A percentile compares a stretch with the other conserved stretches of the same genome.
Conservation (phyloP, 2,329 filamentous ascomycete species). For the Coleophoma crateriformis region DNA sequence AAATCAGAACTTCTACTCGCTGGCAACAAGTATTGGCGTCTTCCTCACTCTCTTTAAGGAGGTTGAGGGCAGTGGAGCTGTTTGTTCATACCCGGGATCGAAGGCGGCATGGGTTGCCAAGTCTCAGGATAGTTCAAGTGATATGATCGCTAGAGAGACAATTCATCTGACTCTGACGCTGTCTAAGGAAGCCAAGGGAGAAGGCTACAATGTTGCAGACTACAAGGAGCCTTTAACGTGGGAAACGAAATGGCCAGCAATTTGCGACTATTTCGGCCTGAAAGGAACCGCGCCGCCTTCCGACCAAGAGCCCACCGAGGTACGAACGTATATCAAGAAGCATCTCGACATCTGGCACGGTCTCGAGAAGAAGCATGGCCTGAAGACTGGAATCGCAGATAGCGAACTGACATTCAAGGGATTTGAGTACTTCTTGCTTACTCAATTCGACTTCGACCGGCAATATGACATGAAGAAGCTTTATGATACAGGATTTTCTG, state of each 20-base stretch:
- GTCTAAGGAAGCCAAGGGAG: conserved; percentile 29
- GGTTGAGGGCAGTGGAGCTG: conserved; percentile 31
- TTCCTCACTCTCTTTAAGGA: conserved; percentile 31
- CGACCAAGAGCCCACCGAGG: conserved; percentile 22
- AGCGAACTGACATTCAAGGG: conserved; percentile 28
- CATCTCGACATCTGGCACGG: conserved; percentile 25
- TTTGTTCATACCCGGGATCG: conserved; percentile 32
- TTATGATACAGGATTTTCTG: conserved; percentile 33
- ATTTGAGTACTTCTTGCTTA: conserved; percentile 36
- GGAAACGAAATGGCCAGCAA: conserved; percentile 27
- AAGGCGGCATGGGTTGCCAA: conserved; percentile 30
- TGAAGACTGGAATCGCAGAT: conserved; percentile 32
- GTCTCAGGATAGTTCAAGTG: conserved; percentile 32
- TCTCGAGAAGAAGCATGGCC: conserved; percentile 28
- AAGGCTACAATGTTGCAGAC: conserved; percentile 29
- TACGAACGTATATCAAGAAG: conserved; percentile 28
- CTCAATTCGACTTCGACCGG: conserved; percentile 37
- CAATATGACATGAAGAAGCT: conserved; percentile 38
- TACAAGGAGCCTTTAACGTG: background rate
- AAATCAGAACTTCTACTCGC: conserved; percentile 32
- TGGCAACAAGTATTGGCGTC: conserved; percentile 30
- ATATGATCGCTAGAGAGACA: conserved; percentile 34
- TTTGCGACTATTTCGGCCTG: conserved; percentile 39
- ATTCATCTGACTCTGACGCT: conserved; percentile 35
- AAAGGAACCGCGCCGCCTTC: conserved; percentile 28